Conservation (phyloP, 2,329 filamentous ascomycete species). For the Microdochium paspali region DNA sequence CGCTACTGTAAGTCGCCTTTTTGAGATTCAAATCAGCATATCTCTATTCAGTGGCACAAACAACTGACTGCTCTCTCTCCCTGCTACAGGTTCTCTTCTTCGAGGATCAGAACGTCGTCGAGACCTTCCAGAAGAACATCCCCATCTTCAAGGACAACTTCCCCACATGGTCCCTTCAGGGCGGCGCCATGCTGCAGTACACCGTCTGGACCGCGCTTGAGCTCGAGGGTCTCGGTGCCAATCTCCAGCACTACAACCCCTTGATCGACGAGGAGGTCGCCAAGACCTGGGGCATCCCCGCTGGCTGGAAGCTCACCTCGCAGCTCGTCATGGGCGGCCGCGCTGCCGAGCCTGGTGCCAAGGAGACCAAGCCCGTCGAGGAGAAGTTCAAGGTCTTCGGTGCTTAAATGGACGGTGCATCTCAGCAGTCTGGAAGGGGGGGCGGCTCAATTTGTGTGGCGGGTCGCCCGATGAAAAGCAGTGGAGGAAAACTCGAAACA, state of each 20-base stretch:
- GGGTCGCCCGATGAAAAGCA: neutral
- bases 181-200: slow-evolving; percentile 74
- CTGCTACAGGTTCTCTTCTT: slow-evolving; percentile 65
- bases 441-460: neutral
- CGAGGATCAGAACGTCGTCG: slow-evolving; percentile 62
- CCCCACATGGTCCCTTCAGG: slow-evolving; percentile 66
- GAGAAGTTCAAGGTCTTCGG: slow-evolving; percentile 59
- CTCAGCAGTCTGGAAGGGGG: neutral
- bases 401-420: slow-evolving; percentile 22
- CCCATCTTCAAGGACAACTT: slow-evolving; percentile 72
- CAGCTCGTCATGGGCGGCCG: slow-evolving; percentile 77
- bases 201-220: slow-evolving; percentile 74
- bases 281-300: slow-evolving; percentile 59
- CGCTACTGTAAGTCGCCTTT: slow-evolving; percentile 53
- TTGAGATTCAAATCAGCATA: neutral
- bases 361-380: slow-evolving; percentile 55
- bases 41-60: neutral
- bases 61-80: neutral
- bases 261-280: slow-evolving; percentile 66
- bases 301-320: slow-evolving; percentile 66
- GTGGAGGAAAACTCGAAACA: neutral
- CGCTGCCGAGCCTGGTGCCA: slow-evolving; percentile 46
- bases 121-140: slow-evolving; percentile 58
- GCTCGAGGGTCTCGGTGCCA: slow-evolving; percentile 75
- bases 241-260: slow-evolving; percentile 91